phyloP scores from a whole-genome alignment of 2,329 filamentous ascomycete species.

The Aspergillus phoenicis region DNA sequence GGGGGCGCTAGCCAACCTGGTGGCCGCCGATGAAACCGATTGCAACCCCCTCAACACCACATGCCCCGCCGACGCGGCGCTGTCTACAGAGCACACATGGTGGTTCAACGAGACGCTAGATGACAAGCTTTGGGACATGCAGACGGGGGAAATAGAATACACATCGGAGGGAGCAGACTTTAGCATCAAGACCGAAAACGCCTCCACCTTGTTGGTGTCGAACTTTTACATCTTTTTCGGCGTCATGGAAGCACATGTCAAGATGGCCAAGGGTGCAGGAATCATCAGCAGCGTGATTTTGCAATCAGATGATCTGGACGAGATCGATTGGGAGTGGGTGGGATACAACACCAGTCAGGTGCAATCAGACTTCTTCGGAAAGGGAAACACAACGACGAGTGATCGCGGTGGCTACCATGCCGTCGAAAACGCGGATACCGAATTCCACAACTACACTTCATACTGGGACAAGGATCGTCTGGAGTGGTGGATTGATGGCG shows the following conservation, averaged over 20 bases:
- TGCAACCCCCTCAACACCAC: constrained; percentile 5
- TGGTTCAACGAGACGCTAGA: neutral
- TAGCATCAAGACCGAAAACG: neutral
- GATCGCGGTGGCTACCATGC: neutral
- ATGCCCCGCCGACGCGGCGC: constrained; percentile 1
- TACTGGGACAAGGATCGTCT: constrained; percentile 6
- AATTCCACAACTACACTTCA: constrained; percentile 7
- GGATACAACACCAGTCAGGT: neutral
- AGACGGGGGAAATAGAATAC: neutral
- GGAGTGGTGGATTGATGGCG: constrained; percentile 9
- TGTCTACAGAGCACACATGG: constrained; percentile 4
- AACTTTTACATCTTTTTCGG: constrained; percentile 6
- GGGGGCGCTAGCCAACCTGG: neutral
- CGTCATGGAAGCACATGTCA: neutral
- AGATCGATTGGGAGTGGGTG: constrained; percentile 1
- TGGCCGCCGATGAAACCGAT: neutral
- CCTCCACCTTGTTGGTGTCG: neutral
- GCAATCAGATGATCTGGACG: neutral
- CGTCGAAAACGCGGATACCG: constrained; percentile 1
- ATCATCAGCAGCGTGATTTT: constrained; percentile 1
- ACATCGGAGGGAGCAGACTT: neutral
- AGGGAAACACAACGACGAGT: neutral
- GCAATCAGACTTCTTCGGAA: neutral
- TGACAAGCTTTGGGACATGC: neutral
- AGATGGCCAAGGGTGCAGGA: neutral